Percentiles rank a stretch among this genome's conserved stretches.
Conservation (phyloP, 176 grass and related monocot genomes). For the Puccinellia tenuiflora region DNA sequence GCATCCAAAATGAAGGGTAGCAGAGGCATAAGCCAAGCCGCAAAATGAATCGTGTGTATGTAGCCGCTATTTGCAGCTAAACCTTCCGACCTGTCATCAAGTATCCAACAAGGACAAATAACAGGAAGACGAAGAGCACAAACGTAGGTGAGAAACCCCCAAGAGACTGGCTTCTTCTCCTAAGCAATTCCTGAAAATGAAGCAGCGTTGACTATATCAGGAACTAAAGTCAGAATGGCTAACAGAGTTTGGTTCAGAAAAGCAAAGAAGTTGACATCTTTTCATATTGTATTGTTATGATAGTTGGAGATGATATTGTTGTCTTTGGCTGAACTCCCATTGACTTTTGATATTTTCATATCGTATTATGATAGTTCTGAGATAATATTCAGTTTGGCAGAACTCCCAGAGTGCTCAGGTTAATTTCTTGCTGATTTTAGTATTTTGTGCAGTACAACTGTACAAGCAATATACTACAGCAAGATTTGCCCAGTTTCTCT, state of each 20-base stretch:
- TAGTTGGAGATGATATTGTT: background rate
- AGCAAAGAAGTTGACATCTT: background rate
- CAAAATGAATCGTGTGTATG: background rate
- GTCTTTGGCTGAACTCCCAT: background rate
- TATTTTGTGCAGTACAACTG: background rate
- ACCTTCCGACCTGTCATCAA: slow-evolving; percentile 21
- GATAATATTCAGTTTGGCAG: background rate
- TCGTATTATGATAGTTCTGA: background rate
- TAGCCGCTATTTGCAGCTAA: slow-evolving; percentile 1
- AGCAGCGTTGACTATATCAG: background rate
- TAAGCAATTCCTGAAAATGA: slow-evolving; percentile 47
- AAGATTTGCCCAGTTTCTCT: background rate
- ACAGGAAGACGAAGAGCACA: slow-evolving; percentile 39
- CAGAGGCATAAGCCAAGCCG: background rate
- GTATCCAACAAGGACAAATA: slow-evolving; percentile 50
- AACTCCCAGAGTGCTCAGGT: background rate
- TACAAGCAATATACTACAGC: background rate
- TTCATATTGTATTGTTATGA: background rate
- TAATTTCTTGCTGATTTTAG: background rate
- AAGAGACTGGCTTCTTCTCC: slow-evolving; percentile 11
- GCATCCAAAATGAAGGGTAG: background rate
- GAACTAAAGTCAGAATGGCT: background rate
- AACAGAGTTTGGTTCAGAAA: background rate
- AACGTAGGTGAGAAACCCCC: slow-evolving; percentile 44
- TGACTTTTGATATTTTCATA: background rate